Conservation (phyloP, 2,329 filamentous ascomycete species). For the Chaetomium sp. region DNA sequence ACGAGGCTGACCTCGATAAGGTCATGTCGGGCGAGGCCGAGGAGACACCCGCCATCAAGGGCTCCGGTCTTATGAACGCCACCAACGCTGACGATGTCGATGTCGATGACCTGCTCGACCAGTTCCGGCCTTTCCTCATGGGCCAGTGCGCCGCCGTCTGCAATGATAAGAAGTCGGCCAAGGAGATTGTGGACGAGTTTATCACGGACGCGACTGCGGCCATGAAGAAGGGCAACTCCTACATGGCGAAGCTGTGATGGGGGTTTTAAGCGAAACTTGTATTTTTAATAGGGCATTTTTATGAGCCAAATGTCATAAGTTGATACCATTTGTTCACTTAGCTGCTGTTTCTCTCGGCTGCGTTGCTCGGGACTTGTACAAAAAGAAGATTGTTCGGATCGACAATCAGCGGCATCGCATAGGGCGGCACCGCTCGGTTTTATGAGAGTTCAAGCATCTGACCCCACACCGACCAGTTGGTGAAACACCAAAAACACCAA, state of each 20-base stretch:
- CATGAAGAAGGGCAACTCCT: slow-evolving; percentile 63
- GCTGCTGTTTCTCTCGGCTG: background rate
- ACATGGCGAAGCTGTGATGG: slow-evolving; percentile 63
- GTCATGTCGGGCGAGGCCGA: slow-evolving; percentile 65
- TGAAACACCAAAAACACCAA: slow-evolving; percentile 20
- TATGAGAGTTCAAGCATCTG: background rate
- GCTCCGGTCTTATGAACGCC: slow-evolving; percentile 45
- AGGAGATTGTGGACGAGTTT: slow-evolving; percentile 92
- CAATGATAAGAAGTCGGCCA: slow-evolving; percentile 88
- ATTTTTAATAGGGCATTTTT: slow-evolving; percentile 7
- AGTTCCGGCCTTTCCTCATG: slow-evolving; percentile 90
- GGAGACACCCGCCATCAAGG: slow-evolving; percentile 60
- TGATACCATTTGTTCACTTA: slow-evolving; percentile 1
- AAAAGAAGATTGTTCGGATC: background rate
- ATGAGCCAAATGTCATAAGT: slow-evolving; percentile 12
- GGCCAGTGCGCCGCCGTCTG: slow-evolving; percentile 94
- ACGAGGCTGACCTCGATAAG: slow-evolving; percentile 91
- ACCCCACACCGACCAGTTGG: background rate
- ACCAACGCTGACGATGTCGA: slow-evolving; percentile 65
- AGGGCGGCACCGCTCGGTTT: background rate
- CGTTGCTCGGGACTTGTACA: background rate
- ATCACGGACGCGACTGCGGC: slow-evolving; percentile 76
- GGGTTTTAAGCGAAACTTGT: background rate
- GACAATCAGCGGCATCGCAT: background rate
- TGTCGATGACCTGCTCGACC: slow-evolving; percentile 86